Conservation (phyloP, 2,329 filamentous ascomycete genomes). For the Sordariomycetes sp. region DNA sequence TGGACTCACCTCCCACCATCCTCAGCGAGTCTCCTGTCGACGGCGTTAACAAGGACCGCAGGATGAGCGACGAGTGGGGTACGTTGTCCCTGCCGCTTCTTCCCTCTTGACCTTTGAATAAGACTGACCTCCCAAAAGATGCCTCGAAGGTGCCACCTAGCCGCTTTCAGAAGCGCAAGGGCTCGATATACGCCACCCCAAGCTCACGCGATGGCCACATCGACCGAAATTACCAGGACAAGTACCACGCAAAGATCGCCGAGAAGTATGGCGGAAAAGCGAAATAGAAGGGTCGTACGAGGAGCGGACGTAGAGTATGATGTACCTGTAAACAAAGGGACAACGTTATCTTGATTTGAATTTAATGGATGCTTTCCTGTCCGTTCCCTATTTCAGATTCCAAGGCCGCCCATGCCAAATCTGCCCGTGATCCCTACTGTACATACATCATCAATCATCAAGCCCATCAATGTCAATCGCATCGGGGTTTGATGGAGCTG, state of each 20-base stretch:
- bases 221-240: constrained; percentile 46
- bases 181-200: constrained; percentile 59
- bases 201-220: constrained; percentile 56
- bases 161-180: constrained; percentile 61
- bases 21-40: constrained; percentile 20
- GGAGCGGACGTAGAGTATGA: not conserved
- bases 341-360: too few species aligned
- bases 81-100: constrained; percentile 10
- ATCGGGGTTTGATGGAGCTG: constrained; percentile 63
- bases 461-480: constrained; percentile 75
- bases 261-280: too few species aligned
- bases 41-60: constrained; percentile 19
- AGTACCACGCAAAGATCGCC: constrained; percentile 51
- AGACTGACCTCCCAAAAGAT: constrained; percentile 28
- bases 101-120: not conserved
- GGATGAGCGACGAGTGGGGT: constrained; percentile 40
- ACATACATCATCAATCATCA: constrained; percentile 45
- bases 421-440: too few species aligned
- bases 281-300: too few species aligned
- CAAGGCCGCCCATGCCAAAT: too few species aligned
- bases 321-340: too few species aligned
- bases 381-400: too few species aligned
- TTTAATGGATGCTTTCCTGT: too few species aligned
- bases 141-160: constrained; percentile 58
- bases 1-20: not conserved